Base-by-base conservation (phyloP, 1,139 yeast genomes). In the Kodamaea derodonti region DNA sequence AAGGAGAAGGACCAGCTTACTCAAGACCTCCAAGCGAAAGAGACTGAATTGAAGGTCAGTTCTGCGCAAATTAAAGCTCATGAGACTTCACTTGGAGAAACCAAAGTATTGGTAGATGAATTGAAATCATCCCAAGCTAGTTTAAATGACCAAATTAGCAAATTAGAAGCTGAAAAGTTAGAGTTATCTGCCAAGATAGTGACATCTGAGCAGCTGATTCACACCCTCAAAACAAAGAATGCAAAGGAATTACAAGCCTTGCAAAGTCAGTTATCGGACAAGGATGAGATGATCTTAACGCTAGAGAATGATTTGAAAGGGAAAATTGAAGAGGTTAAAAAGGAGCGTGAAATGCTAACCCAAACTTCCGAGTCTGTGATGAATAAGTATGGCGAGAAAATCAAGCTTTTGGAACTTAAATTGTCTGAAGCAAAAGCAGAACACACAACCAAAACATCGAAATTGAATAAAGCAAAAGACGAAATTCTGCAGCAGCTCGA, bases 331-430 rank as follows among this genome's bases (percentile, higher is more conserved):
- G 80, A 69, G 31, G 66, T 77, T 36, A 80, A 75, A 38, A 63
- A 59, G 27, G 82, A 77, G 46, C 55, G 80, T 33, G 62, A 57
- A 9, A 55, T 71, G 49, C 48, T 72, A 14, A 68, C 65, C 39
- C 70, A 72, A 41, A 72, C 60, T 35, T 75, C 83, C 1, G 78
- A 73, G 34, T 59, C 74, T 2, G 58, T 70, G 0, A 60, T 71
- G 4, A 58, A 68, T 45, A 75, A 72, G 37, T 75, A 73, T 42
- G 60, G 72, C 7, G 73, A 69, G 31, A 73, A 65, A 45, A 66
- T 73, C n/a, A 56, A 51, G 29, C 35, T 35, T 7, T 45, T 59
- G 26, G 65, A 62, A 36, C 30, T 35, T 2, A 35, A 40, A 2
- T 35, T 58, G 8, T 23, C 38, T 2, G 36, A 38, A 2, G 34